Conservation (phyloP, 208 protist genomes). For the Wallacemonas sp. region DNA sequence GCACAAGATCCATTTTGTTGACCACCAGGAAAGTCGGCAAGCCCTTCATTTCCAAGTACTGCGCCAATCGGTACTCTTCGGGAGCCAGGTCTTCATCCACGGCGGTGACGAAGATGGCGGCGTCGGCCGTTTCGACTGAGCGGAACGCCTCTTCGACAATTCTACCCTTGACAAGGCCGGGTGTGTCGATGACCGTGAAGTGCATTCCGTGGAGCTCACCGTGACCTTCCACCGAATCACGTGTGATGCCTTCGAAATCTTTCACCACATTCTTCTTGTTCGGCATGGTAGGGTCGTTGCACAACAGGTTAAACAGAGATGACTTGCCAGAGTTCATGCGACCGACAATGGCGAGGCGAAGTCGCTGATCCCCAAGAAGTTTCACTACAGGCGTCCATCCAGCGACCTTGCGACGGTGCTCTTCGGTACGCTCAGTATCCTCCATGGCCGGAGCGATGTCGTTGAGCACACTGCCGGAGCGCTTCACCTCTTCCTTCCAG, state of each 20-base stretch:
- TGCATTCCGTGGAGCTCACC: conserved; percentile 67
- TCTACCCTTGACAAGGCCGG: conserved; percentile 69
- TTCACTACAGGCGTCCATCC: conserved; percentile 84
- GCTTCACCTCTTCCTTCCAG: conserved; percentile 61
- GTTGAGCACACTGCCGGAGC: conserved; percentile 56
- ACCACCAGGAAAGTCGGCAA: conserved; percentile 76
- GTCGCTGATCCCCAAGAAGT: conserved; percentile 70
- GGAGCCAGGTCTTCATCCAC: conserved; percentile 61
- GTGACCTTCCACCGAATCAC: conserved; percentile 81
- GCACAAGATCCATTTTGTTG: conserved; percentile 90
- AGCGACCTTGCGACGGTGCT: conserved; percentile 70
- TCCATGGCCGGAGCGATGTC: conserved; percentile 76
- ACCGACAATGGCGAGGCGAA: conserved; percentile 86
- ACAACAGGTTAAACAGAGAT: conserved; percentile 88
- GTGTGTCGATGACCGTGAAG: conserved; percentile 91
- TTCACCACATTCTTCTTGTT: conserved; percentile 68
- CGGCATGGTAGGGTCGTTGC: conserved; percentile 60
- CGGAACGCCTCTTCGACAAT: conserved; percentile 86
- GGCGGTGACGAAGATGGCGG: conserved; percentile 70
- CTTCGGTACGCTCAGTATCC: conserved; percentile 53
- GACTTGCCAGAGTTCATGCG: conserved; percentile 91
- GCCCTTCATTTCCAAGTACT: conserved; percentile 64
- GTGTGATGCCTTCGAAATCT: conserved; percentile 87
- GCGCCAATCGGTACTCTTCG: conserved; percentile 66
- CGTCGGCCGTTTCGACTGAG: conserved; percentile 83